Evolutionary conservation across 192 early-diverging fungal species (phyloP).

Genomic region (Coemansia sp.): DNA sequence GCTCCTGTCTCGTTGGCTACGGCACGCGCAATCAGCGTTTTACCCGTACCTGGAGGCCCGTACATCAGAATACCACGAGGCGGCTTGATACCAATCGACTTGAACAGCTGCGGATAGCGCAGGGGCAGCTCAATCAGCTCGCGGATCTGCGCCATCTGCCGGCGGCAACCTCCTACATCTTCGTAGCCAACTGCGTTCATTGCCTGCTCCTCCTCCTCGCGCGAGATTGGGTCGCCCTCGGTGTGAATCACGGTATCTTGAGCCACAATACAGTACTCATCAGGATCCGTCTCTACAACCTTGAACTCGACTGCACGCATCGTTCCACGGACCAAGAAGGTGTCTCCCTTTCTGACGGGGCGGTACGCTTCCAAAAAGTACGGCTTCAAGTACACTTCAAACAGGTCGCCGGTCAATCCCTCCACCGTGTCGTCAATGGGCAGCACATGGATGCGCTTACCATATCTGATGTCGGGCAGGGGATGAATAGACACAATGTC

Average conservation of each 20-base stretch:
- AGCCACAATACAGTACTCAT: conserved; percentile 95
- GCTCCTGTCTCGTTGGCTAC: conserved; percentile 99
- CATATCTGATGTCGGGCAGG: conserved; percentile 92
- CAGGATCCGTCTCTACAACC: conserved; percentile 91
- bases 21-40: conserved; percentile 97
- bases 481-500: conserved; percentile 96
- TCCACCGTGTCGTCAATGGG: conserved; percentile 98
- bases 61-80: conserved; percentile 97
- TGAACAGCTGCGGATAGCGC: conserved; percentile 97
- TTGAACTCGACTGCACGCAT: conserved; percentile 99
- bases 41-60: conserved; percentile 98
- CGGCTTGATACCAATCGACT: conserved; percentile 98
- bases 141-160: conserved; percentile 99
- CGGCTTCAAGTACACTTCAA: conserved; percentile 96
- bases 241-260: conserved; percentile 98
- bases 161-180: conserved; percentile 97
- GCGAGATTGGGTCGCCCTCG: conserved; percentile 98
- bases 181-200: conserved; percentile 96
- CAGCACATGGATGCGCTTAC: conserved; percentile 92
- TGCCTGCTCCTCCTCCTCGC: conserved; percentile 95
- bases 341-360: conserved; percentile 92
- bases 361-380: conserved; percentile 98
- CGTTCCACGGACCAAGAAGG: conserved; percentile 89
- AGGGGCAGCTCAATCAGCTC: conserved; percentile 97
- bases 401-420: conserved; percentile 95